Evolutionary conservation across 2,329 filamentous ascomycete genomes (phyloP).

Genomic region (Fusarium keratoplasticum): DNA sequence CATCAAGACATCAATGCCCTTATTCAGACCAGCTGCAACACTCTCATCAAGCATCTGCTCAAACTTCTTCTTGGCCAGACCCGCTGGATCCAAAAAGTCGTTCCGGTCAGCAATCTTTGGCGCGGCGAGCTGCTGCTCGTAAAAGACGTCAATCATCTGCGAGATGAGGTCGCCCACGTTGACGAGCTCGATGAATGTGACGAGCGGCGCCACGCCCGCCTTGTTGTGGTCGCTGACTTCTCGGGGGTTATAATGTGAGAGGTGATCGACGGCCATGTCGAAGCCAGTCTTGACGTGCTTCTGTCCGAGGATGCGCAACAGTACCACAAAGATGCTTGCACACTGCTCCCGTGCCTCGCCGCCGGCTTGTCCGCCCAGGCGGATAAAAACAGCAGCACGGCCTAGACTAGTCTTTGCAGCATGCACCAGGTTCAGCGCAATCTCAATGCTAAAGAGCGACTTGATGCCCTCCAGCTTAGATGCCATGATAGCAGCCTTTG

Average conservation of each 20-base stretch:
- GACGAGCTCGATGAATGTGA: slow-evolving; percentile 96
- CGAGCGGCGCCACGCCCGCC: slow-evolving; percentile 85
- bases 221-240: slow-evolving; percentile 79
- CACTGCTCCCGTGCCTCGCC: slow-evolving; percentile 90
- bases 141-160: slow-evolving; percentile 99
- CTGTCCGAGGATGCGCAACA: slow-evolving; percentile 86
- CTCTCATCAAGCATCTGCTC: slow-evolving; percentile 99
- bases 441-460: slow-evolving; percentile 94
- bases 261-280: slow-evolving; percentile 89
- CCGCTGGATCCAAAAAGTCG: slow-evolving; percentile 92
- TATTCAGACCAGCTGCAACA: slow-evolving; percentile 94
- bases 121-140: slow-evolving; percentile 90
- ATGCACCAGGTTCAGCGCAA: slow-evolving; percentile 90
- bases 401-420: slow-evolving; percentile 89
- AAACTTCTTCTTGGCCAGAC: slow-evolving; percentile 96
- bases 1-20: slow-evolving; percentile 98
- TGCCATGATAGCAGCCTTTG: slow-evolving; percentile 98
- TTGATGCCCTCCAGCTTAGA: slow-evolving; percentile 94
- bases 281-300: slow-evolving; percentile 94
- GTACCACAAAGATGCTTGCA: slow-evolving; percentile 84
- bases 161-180: slow-evolving; percentile 98
- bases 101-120: slow-evolving; percentile 89
- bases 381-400: slow-evolving; percentile 84
- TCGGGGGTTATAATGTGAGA: slow-evolving; percentile 91
- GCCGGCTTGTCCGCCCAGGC: slow-evolving; percentile 81